Percentiles rank a stretch among this genome's conserved stretches.
phyloP scores from a whole-genome alignment of 2,329 filamentous ascomycete genomes.

The Beauveria medogensis region DNA sequence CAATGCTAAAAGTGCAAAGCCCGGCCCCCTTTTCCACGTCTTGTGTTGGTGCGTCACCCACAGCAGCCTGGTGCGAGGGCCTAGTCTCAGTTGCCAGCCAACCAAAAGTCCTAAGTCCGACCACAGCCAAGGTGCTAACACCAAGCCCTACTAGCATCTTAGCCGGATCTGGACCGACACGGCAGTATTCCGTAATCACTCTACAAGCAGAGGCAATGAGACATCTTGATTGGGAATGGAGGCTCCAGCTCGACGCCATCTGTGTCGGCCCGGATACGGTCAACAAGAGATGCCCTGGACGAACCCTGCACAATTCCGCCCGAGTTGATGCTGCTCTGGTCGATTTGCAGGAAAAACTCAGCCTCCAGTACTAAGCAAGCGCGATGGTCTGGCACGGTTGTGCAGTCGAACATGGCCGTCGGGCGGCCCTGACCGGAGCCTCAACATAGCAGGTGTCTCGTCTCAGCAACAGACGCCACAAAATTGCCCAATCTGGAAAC shows the following conservation, averaged over 20 bases:
- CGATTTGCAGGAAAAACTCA: not conserved
- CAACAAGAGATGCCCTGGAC: not conserved
- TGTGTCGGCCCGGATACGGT: not conserved
- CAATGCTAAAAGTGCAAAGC: no score
- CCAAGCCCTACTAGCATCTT: not conserved
- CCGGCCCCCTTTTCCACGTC: no score
- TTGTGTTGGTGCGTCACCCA: not conserved
- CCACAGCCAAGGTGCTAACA: not conserved
- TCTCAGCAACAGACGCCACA: not conserved
- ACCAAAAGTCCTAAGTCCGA: not conserved
- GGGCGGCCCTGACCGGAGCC: no score
- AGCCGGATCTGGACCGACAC: not conserved
- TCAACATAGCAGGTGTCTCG: not conserved
- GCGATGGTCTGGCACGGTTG: not conserved
- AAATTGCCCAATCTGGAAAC: not conserved
- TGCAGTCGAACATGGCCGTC: not conserved
- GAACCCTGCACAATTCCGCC: no score
- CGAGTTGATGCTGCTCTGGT: not conserved
- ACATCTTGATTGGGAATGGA: not conserved
- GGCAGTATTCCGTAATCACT: not conserved
- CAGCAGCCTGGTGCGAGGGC: not conserved
- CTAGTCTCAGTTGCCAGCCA: not conserved
- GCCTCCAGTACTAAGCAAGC: not conserved
- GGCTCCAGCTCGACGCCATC: not conserved
- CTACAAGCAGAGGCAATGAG: not conserved